Conservation (phyloP, 2,329 filamentous ascomycete species). For the Phoma sp. region DNA sequence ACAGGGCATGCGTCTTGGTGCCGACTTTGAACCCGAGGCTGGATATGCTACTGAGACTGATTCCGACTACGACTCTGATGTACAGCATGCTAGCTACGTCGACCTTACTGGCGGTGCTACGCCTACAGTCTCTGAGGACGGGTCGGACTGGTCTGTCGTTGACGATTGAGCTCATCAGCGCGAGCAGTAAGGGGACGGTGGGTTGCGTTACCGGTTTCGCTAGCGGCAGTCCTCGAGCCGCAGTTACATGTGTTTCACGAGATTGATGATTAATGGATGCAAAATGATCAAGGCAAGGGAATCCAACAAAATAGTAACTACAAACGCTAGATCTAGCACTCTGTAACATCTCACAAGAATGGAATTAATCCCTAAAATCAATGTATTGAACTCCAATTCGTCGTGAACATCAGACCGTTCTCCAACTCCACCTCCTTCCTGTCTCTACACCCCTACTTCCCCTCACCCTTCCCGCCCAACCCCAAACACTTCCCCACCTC, state of each 20-base stretch:
- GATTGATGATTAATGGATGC: too few species aligned
- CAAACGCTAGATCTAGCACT: too few species aligned
- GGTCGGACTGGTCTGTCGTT: constrained; percentile 15
- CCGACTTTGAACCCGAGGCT: background rate
- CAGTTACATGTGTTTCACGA: too few species aligned
- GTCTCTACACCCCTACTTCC: constrained; percentile 1
- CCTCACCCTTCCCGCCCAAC: constrained; percentile 23
- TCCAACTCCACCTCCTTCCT: background rate
- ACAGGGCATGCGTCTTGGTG: background rate
- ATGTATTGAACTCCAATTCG: too few species aligned
- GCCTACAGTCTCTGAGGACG: constrained; percentile 5
- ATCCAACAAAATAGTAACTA: too few species aligned
- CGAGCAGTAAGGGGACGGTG: too few species aligned
- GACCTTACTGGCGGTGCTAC: constrained; percentile 15
- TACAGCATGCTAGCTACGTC: background rate
- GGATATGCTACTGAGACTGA: constrained; percentile 4
- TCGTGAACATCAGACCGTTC: background rate
- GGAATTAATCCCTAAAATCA: too few species aligned
- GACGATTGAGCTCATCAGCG: background rate
- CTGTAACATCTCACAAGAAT: too few species aligned
- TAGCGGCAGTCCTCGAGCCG: too few species aligned
- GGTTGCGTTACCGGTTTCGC: too few species aligned
- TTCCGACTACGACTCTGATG: constrained; percentile 10
- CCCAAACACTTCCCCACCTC: constrained; percentile 48
- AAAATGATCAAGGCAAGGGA: too few species aligned